These are phyloP conservation scores for Hypericum androsaemum DNA, from an alignment of 345 rosid genomes.

Conservation along the genomic window DNA sequence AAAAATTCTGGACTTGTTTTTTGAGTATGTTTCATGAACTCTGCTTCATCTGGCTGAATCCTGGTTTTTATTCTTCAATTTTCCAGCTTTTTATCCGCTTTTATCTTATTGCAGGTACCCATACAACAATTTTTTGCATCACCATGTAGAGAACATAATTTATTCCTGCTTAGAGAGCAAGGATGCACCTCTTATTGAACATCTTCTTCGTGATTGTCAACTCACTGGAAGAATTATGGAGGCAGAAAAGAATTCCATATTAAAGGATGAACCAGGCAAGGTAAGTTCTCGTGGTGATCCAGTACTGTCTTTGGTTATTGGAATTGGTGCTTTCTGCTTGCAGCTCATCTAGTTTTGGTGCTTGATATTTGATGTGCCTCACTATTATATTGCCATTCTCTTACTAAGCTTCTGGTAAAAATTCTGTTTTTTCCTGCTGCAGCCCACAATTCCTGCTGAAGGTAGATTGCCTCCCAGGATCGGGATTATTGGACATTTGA, in stretches of 20 bases:
- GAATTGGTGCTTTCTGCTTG: not conserved
- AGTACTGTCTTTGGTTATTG: not conserved
- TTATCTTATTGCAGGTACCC: constrained; percentile 59
- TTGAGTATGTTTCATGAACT: constrained; percentile 52
- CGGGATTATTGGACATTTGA: constrained; percentile 84
- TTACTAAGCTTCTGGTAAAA: constrained; percentile 4
- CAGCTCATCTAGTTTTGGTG: too few relatives aligned
- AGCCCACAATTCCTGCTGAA: constrained; percentile 71
- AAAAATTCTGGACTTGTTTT: constrained; percentile 64
- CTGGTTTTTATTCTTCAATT: constrained; percentile 5
- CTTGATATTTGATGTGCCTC: too few relatives aligned
- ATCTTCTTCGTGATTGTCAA: constrained; percentile 65
- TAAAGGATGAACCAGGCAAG: constrained; percentile 49
- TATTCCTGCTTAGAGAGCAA: constrained; percentile 79
- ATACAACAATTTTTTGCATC: constrained; percentile 87
- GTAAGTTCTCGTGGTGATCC: constrained; percentile 20
- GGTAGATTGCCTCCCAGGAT: constrained; percentile 57
- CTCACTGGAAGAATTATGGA: constrained; percentile 68
- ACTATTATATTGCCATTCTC: constrained; percentile 6
- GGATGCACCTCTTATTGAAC: constrained; percentile 44
- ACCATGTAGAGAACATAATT: constrained; percentile 72
- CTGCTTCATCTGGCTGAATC: constrained; percentile 3
- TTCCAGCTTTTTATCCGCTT: constrained; percentile 19
- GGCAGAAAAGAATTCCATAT: constrained; percentile 42
- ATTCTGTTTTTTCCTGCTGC: constrained; percentile 22